Percentiles rank a stretch among this genome's conserved stretches.
These are phyloP conservation scores for Drechslera avenae DNA, from an alignment of 2,329 filamentous ascomycete genomes.

Conservation along the genomic window DNA sequence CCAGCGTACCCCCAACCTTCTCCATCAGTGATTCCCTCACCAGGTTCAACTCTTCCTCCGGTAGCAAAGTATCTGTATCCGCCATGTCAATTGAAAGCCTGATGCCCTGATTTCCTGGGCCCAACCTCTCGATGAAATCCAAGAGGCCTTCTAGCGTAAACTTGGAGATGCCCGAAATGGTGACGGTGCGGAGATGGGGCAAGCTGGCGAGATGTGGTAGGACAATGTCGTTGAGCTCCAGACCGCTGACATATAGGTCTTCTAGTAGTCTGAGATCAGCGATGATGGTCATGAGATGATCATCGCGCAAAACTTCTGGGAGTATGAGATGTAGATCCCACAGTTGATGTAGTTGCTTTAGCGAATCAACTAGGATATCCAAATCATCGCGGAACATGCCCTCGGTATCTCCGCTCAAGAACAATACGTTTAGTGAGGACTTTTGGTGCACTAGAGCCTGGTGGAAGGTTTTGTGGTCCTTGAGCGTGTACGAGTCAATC, in stretches of 20 bases:
- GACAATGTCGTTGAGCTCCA: slow-evolving; percentile 58
- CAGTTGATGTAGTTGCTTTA: slow-evolving; percentile 59
- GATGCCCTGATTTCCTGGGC: slow-evolving; percentile 50
- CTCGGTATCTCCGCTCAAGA: slow-evolving; percentile 56
- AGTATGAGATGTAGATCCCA: slow-evolving; percentile 59
- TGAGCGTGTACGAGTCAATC: slow-evolving; percentile 56
- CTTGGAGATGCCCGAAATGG: slow-evolving; percentile 60
- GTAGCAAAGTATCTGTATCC: slow-evolving; percentile 50
- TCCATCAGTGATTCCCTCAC: slow-evolving; percentile 47
- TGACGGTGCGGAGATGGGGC: slow-evolving; percentile 57
- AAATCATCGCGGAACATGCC: slow-evolving; percentile 54
- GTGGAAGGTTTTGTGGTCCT: slow-evolving; percentile 60
- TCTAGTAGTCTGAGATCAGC: slow-evolving; percentile 57
- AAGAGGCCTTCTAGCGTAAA: slow-evolving; percentile 61
- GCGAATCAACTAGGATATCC: slow-evolving; percentile 56
- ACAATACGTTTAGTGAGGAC: slow-evolving; percentile 52
- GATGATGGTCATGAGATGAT: slow-evolving; percentile 58
- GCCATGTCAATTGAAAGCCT: slow-evolving; percentile 53
- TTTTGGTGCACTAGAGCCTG: slow-evolving; percentile 60
- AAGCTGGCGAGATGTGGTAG: slow-evolving; percentile 54
- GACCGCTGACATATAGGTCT: slow-evolving; percentile 62
- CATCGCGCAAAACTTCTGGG: slow-evolving; percentile 57
- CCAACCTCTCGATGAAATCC: slow-evolving; percentile 51
- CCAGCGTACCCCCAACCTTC: slow-evolving; percentile 52
- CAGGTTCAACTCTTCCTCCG: slow-evolving; percentile 47